Conservation (phyloP, 1,284 basidiomycete genomes). For the Austroboletus niveus region DNA sequence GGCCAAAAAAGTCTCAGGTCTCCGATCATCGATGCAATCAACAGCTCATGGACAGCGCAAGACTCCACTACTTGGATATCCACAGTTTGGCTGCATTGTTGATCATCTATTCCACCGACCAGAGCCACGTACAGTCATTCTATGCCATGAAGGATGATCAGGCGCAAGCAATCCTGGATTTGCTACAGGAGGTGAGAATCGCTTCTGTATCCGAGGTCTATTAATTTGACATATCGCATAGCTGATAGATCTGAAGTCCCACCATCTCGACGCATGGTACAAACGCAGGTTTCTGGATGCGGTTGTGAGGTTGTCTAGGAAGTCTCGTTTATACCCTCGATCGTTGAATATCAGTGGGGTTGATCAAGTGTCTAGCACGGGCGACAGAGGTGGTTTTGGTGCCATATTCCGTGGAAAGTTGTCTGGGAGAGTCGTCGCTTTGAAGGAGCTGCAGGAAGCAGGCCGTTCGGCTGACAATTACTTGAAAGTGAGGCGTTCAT, state of each 20-base stretch:
- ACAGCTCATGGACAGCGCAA: conserved; percentile 6
- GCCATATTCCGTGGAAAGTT: conserved; percentile 23
- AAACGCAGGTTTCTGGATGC: conserved; percentile 29
- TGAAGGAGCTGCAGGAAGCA: conserved; percentile 21
- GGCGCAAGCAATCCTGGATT: conserved; percentile 26
- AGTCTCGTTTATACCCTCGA: conserved; percentile 24
- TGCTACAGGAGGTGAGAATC: conserved; percentile 25
- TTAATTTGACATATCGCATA: conserved; percentile 7
- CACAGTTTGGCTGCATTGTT: conserved; percentile 26
- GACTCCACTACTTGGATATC: conserved; percentile 23
- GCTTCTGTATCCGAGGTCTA: not conserved
- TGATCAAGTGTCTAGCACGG: conserved; percentile 11
- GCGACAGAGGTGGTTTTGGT: conserved; percentile 24
- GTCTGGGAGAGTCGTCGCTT: conserved; percentile 24
- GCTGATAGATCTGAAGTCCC: conserved; percentile 26
- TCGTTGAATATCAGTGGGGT: conserved; percentile 22
- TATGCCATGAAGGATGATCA: conserved; percentile 18
- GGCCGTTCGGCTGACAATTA: conserved; percentile 11
- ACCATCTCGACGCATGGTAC: conserved; percentile 27
- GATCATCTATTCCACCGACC: conserved; percentile 20
- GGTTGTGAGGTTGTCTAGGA: conserved; percentile 29
- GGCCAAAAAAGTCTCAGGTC: conserved; percentile 13
- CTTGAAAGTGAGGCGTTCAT: conserved; percentile 18
- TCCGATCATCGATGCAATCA: conserved; percentile 20
- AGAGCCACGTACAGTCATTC: conserved; percentile 16